These are phyloP conservation scores for Bauhinia variegata DNA, from an alignment of 306 rosid genomes.

Conservation along the genomic window DNA sequence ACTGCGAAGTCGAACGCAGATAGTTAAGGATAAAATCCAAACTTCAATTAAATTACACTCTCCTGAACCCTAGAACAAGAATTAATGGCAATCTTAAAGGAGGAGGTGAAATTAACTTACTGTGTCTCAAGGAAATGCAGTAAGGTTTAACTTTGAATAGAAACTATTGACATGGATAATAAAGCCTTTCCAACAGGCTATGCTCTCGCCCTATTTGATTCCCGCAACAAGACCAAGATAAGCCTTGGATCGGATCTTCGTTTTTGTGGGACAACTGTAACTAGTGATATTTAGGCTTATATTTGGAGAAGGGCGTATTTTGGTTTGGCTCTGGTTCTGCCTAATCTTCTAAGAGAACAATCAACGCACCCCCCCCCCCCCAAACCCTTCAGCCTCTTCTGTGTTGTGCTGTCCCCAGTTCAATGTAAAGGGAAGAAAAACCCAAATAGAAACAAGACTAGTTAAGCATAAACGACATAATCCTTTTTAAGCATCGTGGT, in stretches of 20 bases:
- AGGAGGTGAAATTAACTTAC: background rate
- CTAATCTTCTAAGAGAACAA: background rate
- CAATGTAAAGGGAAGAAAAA: background rate
- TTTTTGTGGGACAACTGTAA: background rate
- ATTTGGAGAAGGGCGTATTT: background rate
- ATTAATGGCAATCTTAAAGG: no score
- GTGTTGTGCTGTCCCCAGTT: background rate
- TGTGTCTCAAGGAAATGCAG: conserved; percentile 1
- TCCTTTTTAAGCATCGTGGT: background rate
- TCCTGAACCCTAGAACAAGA: no score
- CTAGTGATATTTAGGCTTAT: background rate
- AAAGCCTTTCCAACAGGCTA: background rate
- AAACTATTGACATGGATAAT: no score
- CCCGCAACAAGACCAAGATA: background rate
- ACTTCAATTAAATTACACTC: no score
- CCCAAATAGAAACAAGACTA: background rate
- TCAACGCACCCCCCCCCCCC: no score
- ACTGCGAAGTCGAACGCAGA: no score
- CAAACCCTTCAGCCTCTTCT: no score
- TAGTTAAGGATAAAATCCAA: no score
- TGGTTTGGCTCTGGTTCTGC: background rate
- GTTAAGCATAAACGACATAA: conserved; percentile 2
- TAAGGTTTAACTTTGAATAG: background rate
- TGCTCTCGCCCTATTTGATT: background rate
- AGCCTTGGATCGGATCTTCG: conserved; percentile 20